Conservation (phyloP, 78 protist genomes). For the Dictyostelium firmibasis region DNA sequence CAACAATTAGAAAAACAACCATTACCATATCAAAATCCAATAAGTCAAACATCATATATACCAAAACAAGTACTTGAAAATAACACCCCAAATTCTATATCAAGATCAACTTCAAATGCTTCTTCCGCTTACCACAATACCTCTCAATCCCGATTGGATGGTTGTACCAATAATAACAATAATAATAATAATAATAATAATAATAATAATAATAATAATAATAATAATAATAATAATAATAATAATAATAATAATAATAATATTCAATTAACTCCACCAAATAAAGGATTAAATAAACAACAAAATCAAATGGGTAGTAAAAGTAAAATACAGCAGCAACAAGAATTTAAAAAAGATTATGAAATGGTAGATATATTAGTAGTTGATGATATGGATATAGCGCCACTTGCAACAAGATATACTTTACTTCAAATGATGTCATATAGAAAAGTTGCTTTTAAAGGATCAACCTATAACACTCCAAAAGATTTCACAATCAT, state of each 20-base stretch:
- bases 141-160: neutral
- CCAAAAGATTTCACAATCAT: slow-evolving; percentile 33
- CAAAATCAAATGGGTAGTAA: neutral
- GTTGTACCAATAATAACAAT: neutral
- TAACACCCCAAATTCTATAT: neutral
- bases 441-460: slow-evolving; percentile 49
- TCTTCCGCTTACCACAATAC: neutral
- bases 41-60: slow-evolving; percentile 2
- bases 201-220: neutral
- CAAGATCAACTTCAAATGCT: slow-evolving; percentile 22
- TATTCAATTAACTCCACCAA: neutral
- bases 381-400: slow-evolving; percentile 62
- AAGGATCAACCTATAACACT: slow-evolving; percentile 24
- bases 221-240: neutral
- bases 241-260: neutral
- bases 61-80: neutral
- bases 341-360: neutral
- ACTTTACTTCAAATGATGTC: slow-evolving; percentile 75
- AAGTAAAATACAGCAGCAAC: neutral
- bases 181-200: neutral
- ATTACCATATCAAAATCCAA: neutral
- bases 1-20: neutral
- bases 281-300: neutral
- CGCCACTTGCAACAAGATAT: slow-evolving; percentile 61
- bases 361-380: slow-evolving; percentile 58